These are phyloP conservation scores for Rosa lucieae DNA, from an alignment of 306 rosid species.

Conservation along the genomic window DNA sequence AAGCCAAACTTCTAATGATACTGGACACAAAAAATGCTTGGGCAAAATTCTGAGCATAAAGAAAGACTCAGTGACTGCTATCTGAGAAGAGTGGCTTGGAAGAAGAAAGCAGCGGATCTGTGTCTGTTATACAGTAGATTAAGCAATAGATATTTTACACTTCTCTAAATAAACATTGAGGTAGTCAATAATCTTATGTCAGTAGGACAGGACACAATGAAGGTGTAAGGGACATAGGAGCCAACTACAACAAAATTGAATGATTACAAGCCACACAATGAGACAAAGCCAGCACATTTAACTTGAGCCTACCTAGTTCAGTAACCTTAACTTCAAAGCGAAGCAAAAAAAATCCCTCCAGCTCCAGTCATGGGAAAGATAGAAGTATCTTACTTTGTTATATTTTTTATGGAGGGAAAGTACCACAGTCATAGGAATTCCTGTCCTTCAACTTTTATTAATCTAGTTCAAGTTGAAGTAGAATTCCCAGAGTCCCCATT, in stretches of 20 bases:
- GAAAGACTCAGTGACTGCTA: not conserved
- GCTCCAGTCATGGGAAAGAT: not conserved
- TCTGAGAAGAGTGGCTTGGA: not conserved
- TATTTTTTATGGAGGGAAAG: not conserved
- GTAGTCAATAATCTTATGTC: not conserved
- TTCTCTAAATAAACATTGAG: not conserved
- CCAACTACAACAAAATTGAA: not conserved
- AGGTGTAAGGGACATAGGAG: not conserved
- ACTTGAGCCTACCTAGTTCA: not conserved
- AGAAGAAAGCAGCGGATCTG: not conserved
- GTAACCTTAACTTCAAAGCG: not conserved
- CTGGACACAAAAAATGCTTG: not conserved
- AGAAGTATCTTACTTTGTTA: not conserved
- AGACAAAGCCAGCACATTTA: not conserved
- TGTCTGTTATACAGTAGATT: not conserved
- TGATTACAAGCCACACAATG: not conserved
- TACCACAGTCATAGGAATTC: not conserved
- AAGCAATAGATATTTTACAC: not conserved
- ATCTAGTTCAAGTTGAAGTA: not conserved
- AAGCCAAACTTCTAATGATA: not conserved
- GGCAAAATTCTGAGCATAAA: not conserved
- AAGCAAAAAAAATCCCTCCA: not conserved
- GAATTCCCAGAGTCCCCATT: not conserved
- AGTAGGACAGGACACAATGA: not conserved
- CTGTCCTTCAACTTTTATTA: not conserved